Evolutionary conservation across 2,329 filamentous ascomycete genomes (phyloP).

Genomic region (Stagonosporopsis rhizophila): DNA sequence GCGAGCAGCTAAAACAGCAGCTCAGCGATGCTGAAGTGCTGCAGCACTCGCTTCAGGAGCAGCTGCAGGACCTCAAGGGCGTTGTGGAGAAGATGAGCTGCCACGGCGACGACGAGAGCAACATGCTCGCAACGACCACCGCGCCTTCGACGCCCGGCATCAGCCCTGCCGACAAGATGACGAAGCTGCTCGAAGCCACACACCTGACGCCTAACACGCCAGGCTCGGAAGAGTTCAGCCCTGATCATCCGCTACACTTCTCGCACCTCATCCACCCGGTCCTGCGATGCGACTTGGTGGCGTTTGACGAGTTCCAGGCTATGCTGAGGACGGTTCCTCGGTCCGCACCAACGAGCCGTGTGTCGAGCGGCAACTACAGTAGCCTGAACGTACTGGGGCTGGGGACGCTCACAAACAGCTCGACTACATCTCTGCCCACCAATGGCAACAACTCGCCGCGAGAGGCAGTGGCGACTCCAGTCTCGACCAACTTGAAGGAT

Average conservation of each 20-base stretch:
- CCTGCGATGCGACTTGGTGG: slow-evolving; percentile 78
- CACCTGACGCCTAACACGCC: slow-evolving; percentile 59
- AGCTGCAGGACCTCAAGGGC: slow-evolving; percentile 86
- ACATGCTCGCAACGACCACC: slow-evolving; percentile 67
- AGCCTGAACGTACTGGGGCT: slow-evolving; percentile 67
- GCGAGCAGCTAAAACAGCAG: slow-evolving; percentile 85
- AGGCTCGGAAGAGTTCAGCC: slow-evolving; percentile 61
- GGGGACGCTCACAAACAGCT: slow-evolving; percentile 60
- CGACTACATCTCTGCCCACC: slow-evolving; percentile 50
- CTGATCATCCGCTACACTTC: slow-evolving; percentile 74
- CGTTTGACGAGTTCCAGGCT: slow-evolving; percentile 85
- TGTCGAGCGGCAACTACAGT: slow-evolving; percentile 74
- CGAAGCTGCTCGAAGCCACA: slow-evolving; percentile 66
- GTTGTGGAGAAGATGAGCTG: slow-evolving; percentile 88
- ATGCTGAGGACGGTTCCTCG: slow-evolving; percentile 70
- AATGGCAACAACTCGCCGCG: slow-evolving; percentile 46
- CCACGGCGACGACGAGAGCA: slow-evolving; percentile 73
- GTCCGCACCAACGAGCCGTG: slow-evolving; percentile 69
- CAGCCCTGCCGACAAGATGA: slow-evolving; percentile 62
- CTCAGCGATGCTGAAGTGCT: slow-evolving; percentile 85
- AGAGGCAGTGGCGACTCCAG: slow-evolving; percentile 33
- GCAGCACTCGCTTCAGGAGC: slow-evolving; percentile 89
- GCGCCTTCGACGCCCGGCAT: slow-evolving; percentile 82
- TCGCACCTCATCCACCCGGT: slow-evolving; percentile 83
- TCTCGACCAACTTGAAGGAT: slow-evolving; percentile 76